Conservation (phyloP, 257 asterid species). For the Eucommia ulmoides region DNA sequence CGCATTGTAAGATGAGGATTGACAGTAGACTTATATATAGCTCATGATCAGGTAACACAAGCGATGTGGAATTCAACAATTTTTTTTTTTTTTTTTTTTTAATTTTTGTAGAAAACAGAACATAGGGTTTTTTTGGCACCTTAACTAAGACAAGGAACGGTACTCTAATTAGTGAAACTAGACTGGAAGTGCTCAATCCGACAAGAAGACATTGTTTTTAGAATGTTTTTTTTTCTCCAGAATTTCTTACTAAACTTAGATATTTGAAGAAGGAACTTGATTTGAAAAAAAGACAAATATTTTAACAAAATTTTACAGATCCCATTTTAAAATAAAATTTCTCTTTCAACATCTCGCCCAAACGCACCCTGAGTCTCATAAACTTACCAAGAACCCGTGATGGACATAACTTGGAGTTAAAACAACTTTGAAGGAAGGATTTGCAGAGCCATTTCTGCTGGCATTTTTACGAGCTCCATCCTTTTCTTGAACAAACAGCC, state of each 20-base stretch:
- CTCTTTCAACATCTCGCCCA: no score
- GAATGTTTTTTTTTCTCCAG: background rate
- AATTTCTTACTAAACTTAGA: background rate
- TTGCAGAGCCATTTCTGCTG: background rate
- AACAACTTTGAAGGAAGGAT: slow-evolving; percentile 3
- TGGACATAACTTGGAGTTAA: background rate
- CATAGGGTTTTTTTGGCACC: no score
- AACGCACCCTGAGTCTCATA: no score
- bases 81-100: background rate
- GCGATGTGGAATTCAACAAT: no score
- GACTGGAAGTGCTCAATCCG: background rate
- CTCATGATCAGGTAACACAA: no score
- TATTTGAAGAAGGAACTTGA: background rate
- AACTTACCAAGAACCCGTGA: slow-evolving; percentile 7
- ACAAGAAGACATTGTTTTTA: background rate
- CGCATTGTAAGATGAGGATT: no score
- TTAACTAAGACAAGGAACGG: background rate
- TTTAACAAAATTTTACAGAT: background rate
- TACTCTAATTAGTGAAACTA: background rate
- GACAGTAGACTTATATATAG: no score
- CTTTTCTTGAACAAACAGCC: background rate
- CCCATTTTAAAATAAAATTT: background rate
- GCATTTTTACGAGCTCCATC: background rate
- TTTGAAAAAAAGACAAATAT: background rate
- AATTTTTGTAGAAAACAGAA: no score